Evolutionary conservation across 305 asterid genomes (phyloP), one percentile per base, ranked within the genome.

Genomic region (Fraxinus latifolia): DNA sequence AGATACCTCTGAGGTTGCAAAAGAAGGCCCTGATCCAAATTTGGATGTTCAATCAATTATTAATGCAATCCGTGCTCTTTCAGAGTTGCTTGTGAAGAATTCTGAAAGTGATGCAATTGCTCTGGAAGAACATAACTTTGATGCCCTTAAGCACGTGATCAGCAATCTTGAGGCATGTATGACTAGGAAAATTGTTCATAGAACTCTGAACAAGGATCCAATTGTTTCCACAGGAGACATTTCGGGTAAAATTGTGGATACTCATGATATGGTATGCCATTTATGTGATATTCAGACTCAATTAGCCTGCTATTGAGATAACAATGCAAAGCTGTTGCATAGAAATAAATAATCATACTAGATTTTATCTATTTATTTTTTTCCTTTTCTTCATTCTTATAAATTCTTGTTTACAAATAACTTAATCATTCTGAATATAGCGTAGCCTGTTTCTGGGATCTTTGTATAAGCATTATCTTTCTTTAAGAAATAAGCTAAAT

Each of bases 51-150:
- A 85, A 21, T 82, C 88, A 60, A 85, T 91, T 79, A 87, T 92
- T 75, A 88, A 88, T 81, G 83, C 93, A 23, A 87, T 94, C 44
- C 87, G 82, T 74, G 87, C 76, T 82, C 91, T 93, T 39, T 94
- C 98, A 27, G 97, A 90, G 86, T 76, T 92, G 89, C 91, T 94
- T 70, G 79, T 78, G 60, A 83, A 76, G 82, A 89, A 88, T 76
- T 80, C 90, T 81, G 84, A 89, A 78, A 53, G 82, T 68, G 87
- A 87, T 80, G 74, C 85, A 21, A 83, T 70, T 81, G 74, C 79
- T 70, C 88, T 94, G 67, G 91, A 90, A 17, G 91, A 85, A 78
- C 90, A 90, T 81, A 87, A 87, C 34, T 19, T 55, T 12, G 92
- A 85, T 84, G 74, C 88, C 84, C 88, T 96, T 82, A 78, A 89